These are phyloP conservation scores for Adansonia rubrostipa DNA, from an alignment of 441 rosid genomes.

Conservation along the genomic window DNA sequence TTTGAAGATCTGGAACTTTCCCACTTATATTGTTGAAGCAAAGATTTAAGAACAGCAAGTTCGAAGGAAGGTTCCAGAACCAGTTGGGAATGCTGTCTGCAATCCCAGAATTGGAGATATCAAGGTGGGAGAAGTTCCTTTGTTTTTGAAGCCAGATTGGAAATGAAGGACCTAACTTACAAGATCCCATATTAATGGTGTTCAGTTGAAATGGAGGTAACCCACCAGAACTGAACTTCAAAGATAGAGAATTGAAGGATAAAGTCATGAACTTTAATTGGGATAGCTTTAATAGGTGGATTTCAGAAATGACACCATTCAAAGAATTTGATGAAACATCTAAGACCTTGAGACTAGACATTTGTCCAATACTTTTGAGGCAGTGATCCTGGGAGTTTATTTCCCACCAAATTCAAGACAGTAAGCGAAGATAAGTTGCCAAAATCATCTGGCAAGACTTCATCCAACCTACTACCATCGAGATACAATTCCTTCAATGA, in stretches of 20 bases:
- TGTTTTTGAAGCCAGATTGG: background rate
- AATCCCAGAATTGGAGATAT: background rate
- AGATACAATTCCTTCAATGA: background rate
- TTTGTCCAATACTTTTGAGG: background rate
- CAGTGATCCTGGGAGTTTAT: background rate
- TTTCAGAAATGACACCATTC: background rate
- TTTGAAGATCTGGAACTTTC: background rate
- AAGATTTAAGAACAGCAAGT: background rate
- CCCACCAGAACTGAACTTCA: background rate
- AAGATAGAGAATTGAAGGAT: background rate
- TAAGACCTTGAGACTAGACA: background rate
- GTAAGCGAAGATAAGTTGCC: background rate
- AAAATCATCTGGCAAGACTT: background rate
- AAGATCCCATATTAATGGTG: background rate
- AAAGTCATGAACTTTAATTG: background rate
- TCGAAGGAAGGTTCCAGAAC: background rate
- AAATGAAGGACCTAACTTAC: background rate
- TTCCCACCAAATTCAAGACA: background rate
- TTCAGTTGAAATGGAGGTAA: background rate
- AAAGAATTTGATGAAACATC: slow-evolving; percentile 1
- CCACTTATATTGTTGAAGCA: background rate
- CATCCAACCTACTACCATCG: background rate
- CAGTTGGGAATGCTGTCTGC: background rate
- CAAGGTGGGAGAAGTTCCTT: background rate
- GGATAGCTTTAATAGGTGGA: background rate